Evolutionary conservation across 2,329 filamentous ascomycete species (phyloP).

Genomic region (Zymoseptoria brevis): DNA sequence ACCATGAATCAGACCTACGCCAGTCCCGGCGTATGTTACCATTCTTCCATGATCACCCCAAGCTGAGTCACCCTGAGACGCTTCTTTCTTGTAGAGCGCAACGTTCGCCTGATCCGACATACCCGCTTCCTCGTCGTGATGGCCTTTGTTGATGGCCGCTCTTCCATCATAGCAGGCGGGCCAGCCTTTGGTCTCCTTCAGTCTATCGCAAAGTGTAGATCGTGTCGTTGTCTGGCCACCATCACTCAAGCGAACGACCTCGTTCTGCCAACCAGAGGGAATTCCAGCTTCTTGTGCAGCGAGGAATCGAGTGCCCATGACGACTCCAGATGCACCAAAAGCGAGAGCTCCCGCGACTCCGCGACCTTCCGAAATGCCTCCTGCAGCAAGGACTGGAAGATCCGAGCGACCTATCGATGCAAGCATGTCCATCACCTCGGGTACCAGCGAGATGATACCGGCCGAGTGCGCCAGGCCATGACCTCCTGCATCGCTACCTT

Average conservation of each 20-base stretch:
- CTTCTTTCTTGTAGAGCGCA: constrained; percentile 35
- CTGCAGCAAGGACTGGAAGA: constrained; percentile 42
- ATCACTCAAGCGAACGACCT: constrained; percentile 38
- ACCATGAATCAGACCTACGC: constrained; percentile 48
- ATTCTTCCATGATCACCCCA: constrained; percentile 31
- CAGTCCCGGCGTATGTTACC: constrained; percentile 54
- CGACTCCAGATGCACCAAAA: constrained; percentile 45
- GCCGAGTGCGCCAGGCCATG: constrained; percentile 49
- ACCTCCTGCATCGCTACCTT: constrained; percentile 55
- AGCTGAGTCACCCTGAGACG: neutral
- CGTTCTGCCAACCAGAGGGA: constrained; percentile 37
- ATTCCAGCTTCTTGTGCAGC: constrained; percentile 41
- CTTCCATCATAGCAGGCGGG: constrained; percentile 48
- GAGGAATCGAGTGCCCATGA: constrained; percentile 56
- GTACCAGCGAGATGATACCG: constrained; percentile 47
- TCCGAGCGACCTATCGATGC: constrained; percentile 40
- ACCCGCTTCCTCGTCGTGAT: constrained; percentile 29
- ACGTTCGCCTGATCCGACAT: constrained; percentile 34
- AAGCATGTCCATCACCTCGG: constrained; percentile 47
- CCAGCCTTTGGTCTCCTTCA: constrained; percentile 51
- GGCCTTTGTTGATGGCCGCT: constrained; percentile 48
- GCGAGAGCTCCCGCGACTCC: constrained; percentile 46
- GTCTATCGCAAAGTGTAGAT: constrained; percentile 43
- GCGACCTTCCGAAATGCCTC: constrained; percentile 49
- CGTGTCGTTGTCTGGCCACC: constrained; percentile 42